Conservation (phyloP, 2,329 filamentous ascomycete genomes). For the Aureobasidium melanogenum region DNA sequence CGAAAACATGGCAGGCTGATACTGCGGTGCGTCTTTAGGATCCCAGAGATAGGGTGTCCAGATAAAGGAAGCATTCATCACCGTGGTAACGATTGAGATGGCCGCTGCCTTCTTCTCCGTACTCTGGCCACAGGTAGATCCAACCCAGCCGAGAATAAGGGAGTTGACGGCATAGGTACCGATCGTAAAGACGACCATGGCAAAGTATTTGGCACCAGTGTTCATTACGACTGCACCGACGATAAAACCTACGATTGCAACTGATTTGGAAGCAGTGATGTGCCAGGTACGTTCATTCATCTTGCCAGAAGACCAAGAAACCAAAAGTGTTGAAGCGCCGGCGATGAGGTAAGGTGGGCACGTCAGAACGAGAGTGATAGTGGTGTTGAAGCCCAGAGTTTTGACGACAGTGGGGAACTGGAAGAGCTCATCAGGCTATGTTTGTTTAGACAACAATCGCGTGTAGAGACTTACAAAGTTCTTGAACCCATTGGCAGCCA, state of each 20-base stretch:
- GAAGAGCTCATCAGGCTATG: neutral
- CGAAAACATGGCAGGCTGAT: constrained; percentile 37
- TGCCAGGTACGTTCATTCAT: constrained; percentile 34
- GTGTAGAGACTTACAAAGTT: constrained; percentile 25
- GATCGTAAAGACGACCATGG: constrained; percentile 20
- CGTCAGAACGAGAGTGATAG: constrained; percentile 44
- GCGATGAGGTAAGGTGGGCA: constrained; percentile 28
- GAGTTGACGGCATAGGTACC: constrained; percentile 39
- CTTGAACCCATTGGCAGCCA: constrained; percentile 45
- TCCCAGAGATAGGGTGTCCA: constrained; percentile 46
- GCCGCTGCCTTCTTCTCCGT: constrained; percentile 43
- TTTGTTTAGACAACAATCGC: too few species aligned
- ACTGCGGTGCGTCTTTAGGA: constrained; percentile 36
- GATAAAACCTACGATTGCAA: constrained; percentile 30
- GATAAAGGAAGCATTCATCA: constrained; percentile 40
- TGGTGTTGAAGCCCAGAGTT: constrained; percentile 40
- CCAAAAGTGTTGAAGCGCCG: constrained; percentile 22
- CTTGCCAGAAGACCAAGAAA: constrained; percentile 28
- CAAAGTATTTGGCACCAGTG: constrained; percentile 25
- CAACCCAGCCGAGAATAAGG: constrained; percentile 41
- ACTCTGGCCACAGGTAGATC: constrained; percentile 37
- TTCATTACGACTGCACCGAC: constrained; percentile 30
- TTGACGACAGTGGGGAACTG: constrained; percentile 35
- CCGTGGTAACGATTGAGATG: constrained; percentile 41
- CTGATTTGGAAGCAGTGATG: constrained; percentile 28